Evolutionary conservation across 169 alveolate species (phyloP).

Genomic region (Amoebophrya sp.): DNA sequence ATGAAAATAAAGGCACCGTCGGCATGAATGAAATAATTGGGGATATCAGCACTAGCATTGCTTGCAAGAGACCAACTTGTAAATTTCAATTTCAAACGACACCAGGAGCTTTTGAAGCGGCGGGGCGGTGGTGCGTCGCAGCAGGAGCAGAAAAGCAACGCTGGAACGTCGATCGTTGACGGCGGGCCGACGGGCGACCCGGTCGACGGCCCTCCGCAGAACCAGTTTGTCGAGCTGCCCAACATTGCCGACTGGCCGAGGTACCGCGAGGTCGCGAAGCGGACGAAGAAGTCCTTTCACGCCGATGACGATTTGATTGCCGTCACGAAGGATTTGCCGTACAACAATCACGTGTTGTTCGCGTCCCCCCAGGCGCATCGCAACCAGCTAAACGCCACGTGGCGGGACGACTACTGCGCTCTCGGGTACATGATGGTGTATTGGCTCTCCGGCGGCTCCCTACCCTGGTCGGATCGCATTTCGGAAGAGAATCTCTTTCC

Average conservation of each 20-base stretch:
- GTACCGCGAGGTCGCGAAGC: neutral
- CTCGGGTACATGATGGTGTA: neutral
- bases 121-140: no score
- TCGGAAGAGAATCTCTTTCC: neutral
- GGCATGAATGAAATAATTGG: no score
- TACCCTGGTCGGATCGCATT: neutral
- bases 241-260: neutral
- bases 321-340: neutral
- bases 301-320: neutral
- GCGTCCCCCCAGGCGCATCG: neutral
- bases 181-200: neutral
- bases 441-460: neutral
- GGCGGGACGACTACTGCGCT: conserved; percentile 5
- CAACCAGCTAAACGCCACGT: neutral
- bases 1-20: no score
- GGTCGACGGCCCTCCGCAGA: neutral
- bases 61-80: no score
- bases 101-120: no score
- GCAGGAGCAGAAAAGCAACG: no score
- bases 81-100: no score
- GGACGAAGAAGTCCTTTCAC: neutral
- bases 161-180: no score
- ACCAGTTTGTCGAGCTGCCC: neutral
- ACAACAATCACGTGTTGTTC: neutral
- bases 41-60: no score